A percentile compares a stretch with the other conserved stretches of the same genome.
Evolutionary conservation across 2,329 filamentous ascomycete genomes (phyloP).

Genomic region (Teratosphaeria viscida): DNA sequence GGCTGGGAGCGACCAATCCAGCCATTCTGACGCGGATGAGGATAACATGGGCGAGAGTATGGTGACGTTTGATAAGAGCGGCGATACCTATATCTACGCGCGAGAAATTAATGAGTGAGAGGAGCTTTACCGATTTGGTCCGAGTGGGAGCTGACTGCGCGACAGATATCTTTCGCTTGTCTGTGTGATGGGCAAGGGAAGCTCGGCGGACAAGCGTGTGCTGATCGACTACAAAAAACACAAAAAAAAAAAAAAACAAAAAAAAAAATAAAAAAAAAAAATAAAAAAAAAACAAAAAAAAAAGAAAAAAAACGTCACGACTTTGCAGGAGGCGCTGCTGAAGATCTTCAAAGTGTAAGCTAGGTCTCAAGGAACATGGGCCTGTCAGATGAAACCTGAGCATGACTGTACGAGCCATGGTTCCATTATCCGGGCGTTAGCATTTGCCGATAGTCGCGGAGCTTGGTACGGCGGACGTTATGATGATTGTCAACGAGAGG

Average conservation of each 20-base stretch:
- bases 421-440: not conserved
- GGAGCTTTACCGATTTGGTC: not conserved
- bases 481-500: not conserved
- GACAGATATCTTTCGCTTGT: slow-evolving; percentile 65
- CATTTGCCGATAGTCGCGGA: not conserved
- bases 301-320: no score
- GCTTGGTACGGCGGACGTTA: not conserved
- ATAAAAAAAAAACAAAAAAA: no score
- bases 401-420: no score
- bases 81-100: slow-evolving; percentile 51
- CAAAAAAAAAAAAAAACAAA: no score
- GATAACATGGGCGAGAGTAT: slow-evolving; percentile 43
- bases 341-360: slow-evolving; percentile 51
- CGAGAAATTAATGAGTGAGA: slow-evolving; percentile 57
- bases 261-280: no score
- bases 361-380: not conserved
- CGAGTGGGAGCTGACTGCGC: slow-evolving; percentile 9
- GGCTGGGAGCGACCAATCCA: not conserved
- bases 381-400: not conserved
- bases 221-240: slow-evolving; percentile 82
- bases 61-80: slow-evolving; percentile 49
- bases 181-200: slow-evolving; percentile 74
- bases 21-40: not conserved
- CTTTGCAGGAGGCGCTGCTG: slow-evolving; percentile 66
- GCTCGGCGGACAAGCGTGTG: slow-evolving; percentile 72